phyloP scores from a whole-genome alignment of 306 rosid genomes.

The Coriaria nepalensis region DNA sequence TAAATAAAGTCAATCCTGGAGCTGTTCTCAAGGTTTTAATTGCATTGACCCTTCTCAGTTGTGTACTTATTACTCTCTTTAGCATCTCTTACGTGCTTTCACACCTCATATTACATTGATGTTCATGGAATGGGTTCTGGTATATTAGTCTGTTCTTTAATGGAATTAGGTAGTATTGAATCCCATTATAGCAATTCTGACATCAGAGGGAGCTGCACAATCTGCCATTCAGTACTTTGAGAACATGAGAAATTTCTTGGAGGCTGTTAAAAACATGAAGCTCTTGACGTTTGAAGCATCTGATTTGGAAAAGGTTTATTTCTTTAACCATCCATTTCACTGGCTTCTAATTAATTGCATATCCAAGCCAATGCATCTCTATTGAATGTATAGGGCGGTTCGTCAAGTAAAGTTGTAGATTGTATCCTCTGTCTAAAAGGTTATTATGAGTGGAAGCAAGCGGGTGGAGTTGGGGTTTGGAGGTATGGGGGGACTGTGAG shows the following conservation, averaged over 20 bases:
- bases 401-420: slow-evolving; percentile 80
- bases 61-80: neutral
- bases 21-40: slow-evolving; percentile 58
- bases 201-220: slow-evolving; percentile 76
- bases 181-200: slow-evolving; percentile 44
- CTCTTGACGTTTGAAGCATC: slow-evolving; percentile 95
- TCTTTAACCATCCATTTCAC: neutral
- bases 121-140: neutral
- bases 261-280: slow-evolving; percentile 73
- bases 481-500: slow-evolving; percentile 95
- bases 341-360: neutral
- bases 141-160: neutral
- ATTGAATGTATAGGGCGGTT: slow-evolving; percentile 52
- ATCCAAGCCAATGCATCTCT: no score
- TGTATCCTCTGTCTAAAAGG: slow-evolving; percentile 97
- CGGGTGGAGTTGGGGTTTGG: slow-evolving; percentile 95
- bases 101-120: no score
- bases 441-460: slow-evolving; percentile 75
- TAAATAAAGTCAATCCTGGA: slow-evolving; percentile 89
- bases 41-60: neutral
- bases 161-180: slow-evolving; percentile 64
- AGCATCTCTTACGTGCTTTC: neutral
- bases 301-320: slow-evolving; percentile 76
- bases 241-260: slow-evolving; percentile 87
- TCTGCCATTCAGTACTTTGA: slow-evolving; percentile 95